Evolutionary conservation across 2,329 filamentous ascomycete genomes (phyloP), one percentile per base, ranked within the genome.

Genomic region (Cytospora leucostoma): DNA sequence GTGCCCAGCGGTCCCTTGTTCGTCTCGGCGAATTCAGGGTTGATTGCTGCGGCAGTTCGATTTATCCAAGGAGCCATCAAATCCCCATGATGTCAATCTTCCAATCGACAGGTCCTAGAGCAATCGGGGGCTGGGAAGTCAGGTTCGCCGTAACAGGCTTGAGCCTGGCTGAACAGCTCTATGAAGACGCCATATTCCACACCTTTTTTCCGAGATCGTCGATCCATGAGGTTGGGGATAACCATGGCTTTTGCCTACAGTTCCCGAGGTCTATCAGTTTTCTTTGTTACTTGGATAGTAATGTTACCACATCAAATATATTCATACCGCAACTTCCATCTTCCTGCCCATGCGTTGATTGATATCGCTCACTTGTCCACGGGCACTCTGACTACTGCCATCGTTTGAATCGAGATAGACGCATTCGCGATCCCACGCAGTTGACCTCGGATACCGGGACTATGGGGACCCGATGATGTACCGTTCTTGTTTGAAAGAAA

Each of bases 31-130:
- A 81, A 81, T 85, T 84, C 83, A 85, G 88, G 79, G 91, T 95
- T 78, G 91, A 94, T 83, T 85, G 79, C 84, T 90, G 86, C 74
- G 84, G 87, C 91, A 95, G 88, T 87, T 95, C 91, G 91, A 92
- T 92, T 87, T 84, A 80, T 74, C 75, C 77, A 93, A 89, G 91
- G 91, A 93, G 89, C 88, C 90, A 92, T 88, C 85, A 79, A 77
- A 76, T 75, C 74, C 73, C 78, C 71, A 88, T 93, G 90, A 86
- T 93, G 89, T 91, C 84, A 88, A 90, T 92, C 79, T 82, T 93
- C 91, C 90, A 88, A 92, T 93, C 91, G 92, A 96, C 93, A 95
- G 91, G 88, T 95, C 89, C 91, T 77, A 96, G 89, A 97, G 77
- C 73, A 85, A 95, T 80, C 77, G 79, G 81, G 81, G 76, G 79